phyloP scores from a whole-genome alignment of 2,329 filamentous ascomycete genomes.

The Madurella mycetomatis region DNA sequence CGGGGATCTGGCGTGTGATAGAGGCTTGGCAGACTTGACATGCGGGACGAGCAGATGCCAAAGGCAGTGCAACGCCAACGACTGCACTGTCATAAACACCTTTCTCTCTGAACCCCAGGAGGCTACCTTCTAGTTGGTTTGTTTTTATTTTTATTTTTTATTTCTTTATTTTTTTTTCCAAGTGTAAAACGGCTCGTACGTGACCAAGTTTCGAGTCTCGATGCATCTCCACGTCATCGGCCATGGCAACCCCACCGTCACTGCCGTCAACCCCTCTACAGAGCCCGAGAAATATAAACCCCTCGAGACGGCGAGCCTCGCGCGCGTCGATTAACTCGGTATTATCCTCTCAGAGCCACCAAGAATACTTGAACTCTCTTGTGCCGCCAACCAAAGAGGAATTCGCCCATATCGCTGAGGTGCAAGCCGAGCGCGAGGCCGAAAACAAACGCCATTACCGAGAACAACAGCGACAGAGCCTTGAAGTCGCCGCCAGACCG shows the following conservation, averaged over 20 bases:
- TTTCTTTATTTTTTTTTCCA: too few species aligned
- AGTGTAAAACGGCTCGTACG: too few species aligned
- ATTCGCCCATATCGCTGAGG: conserved; percentile 23
- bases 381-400: conserved; percentile 21
- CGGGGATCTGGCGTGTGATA: too few species aligned
- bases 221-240: background rate
- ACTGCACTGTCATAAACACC: too few species aligned
- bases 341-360: conserved; percentile 10
- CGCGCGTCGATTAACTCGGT: conserved; percentile 5
- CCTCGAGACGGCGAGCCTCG: background rate
- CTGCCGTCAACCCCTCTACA: background rate
- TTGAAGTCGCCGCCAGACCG: conserved; percentile 5
- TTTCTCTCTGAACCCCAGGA: too few species aligned
- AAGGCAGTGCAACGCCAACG: too few species aligned
- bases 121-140: too few species aligned
- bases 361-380: conserved; percentile 24
- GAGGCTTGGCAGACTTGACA: too few species aligned
- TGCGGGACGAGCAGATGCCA: too few species aligned
- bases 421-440: conserved; percentile 23
- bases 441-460: conserved; percentile 23
- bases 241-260: background rate
- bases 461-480: conserved; percentile 17
- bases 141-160: too few species aligned
- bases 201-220: too few species aligned
- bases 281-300: background rate